Conservation (phyloP, 2,329 filamentous ascomycete species). For the Diplodia scrobiculata region DNA sequence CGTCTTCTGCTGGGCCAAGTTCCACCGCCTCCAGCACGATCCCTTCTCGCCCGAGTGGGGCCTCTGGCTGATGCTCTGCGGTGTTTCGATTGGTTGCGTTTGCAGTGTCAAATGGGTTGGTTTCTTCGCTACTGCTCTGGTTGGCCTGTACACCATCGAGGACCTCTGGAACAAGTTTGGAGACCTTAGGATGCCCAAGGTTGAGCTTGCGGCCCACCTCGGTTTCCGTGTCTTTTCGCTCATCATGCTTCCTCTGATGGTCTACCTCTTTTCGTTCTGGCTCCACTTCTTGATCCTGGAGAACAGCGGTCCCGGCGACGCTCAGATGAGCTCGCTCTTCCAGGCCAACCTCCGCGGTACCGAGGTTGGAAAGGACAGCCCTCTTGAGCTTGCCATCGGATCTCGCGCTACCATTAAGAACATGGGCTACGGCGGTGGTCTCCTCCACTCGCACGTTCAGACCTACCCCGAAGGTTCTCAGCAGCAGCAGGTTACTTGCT, state of each 20-base stretch:
- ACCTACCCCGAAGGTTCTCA: constrained; percentile 90
- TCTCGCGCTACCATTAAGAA: constrained; percentile 95
- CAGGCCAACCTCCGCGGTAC: constrained; percentile 94
- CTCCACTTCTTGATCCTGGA: constrained; percentile 92
- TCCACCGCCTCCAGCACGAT: constrained; percentile 82
- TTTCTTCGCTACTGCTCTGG: constrained; percentile 90
- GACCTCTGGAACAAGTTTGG: constrained; percentile 99
- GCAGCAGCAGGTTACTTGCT: constrained; percentile 98
- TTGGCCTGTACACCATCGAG: constrained; percentile 92
- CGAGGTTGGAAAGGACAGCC: constrained; percentile 90
- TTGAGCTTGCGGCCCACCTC: constrained; percentile 73
- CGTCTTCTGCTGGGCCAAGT: constrained; percentile 94
- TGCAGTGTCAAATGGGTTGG: constrained; percentile 99
- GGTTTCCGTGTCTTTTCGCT: constrained; percentile 79
- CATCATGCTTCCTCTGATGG: constrained; percentile 82
- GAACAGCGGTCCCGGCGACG: constrained; percentile 91
- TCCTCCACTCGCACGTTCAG: constrained; percentile 94
- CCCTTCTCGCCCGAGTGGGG: constrained; percentile 93
- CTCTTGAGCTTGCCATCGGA: constrained; percentile 85
- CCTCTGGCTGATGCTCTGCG: constrained; percentile 89
- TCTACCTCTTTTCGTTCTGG: constrained; percentile 95
- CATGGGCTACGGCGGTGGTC: constrained; percentile 97
- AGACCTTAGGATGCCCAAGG: constrained; percentile 83
- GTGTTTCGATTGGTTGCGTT: constrained; percentile 94
- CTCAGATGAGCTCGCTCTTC: constrained; percentile 99